A percentile compares a stretch with the other conserved stretches of the same genome.
Evolutionary conservation across 768 basidiomycete genomes (phyloP).

Genomic region (Erythrobasidium yunnanense): DNA sequence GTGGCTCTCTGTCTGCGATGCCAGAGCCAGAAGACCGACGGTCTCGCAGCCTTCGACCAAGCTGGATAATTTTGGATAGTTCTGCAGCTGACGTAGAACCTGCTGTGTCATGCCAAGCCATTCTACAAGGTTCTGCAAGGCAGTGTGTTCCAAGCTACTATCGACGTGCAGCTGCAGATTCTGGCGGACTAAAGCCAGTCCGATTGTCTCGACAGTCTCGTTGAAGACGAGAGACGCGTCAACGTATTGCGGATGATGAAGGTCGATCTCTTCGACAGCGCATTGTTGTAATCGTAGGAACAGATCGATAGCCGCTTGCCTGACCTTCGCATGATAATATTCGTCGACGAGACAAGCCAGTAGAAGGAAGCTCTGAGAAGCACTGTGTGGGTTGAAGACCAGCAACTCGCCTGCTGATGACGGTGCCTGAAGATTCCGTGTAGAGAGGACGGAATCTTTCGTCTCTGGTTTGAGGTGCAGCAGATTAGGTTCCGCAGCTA

Average conservation of each 20-base stretch:
- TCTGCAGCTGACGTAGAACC: too few species aligned
- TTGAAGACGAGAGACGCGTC: not conserved
- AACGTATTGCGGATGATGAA: not conserved
- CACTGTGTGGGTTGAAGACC: not conserved
- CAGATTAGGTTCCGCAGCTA: not conserved
- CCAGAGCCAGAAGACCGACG: not conserved
- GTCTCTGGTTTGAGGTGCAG: not conserved
- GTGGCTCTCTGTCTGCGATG: not conserved
- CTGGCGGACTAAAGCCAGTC: not conserved
- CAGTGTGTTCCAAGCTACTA: not conserved
- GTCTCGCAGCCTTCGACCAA: not conserved
- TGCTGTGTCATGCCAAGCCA: too few species aligned
- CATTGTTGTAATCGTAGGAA: not conserved
- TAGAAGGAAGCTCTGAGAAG: not conserved
- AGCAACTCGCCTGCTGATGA: not conserved
- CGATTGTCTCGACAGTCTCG: not conserved
- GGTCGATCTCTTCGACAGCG: not conserved
- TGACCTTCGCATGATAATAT: not conserved
- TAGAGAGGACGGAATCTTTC: not conserved
- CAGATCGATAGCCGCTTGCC: not conserved
- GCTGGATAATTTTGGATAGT: not conserved
- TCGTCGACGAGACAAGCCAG: conserved; percentile 12
- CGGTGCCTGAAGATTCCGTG: not conserved
- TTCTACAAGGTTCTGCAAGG: too few species aligned
- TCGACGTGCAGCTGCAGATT: too few species aligned